Conservation (phyloP, 2,329 filamentous ascomycete species). For the Colletotrichum truncatum region DNA sequence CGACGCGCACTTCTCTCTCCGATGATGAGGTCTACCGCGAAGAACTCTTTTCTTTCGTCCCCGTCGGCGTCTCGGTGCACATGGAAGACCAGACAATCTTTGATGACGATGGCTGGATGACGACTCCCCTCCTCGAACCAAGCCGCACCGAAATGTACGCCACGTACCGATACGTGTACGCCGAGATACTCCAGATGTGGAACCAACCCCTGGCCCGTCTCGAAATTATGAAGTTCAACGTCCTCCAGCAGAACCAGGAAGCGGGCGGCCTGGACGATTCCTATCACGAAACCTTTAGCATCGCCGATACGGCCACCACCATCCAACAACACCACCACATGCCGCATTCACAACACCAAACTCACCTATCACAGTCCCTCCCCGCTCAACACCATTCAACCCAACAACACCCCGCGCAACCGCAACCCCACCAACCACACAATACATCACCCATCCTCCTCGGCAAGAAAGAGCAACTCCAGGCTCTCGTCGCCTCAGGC, state of each 20-base stretch:
- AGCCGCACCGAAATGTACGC: slow-evolving; percentile 59
- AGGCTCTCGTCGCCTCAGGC: slow-evolving; percentile 58
- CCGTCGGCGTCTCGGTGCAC: slow-evolving; percentile 60
- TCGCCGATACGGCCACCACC: slow-evolving; percentile 43
- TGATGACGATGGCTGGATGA: slow-evolving; percentile 74
- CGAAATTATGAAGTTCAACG: slow-evolving; percentile 76
- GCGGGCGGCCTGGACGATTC: slow-evolving; percentile 40
- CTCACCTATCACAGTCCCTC: slow-evolving; percentile 48
- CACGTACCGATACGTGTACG: slow-evolving; percentile 72
- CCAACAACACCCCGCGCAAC: background rate
- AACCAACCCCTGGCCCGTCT: slow-evolving; percentile 68
- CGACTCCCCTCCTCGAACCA: slow-evolving; percentile 65
- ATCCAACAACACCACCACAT: slow-evolving; percentile 39
- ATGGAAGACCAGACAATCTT: slow-evolving; percentile 72
- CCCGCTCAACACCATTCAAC: slow-evolving; percentile 29
- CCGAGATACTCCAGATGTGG: slow-evolving; percentile 76
- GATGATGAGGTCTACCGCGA: slow-evolving; percentile 62
- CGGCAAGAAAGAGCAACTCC: slow-evolving; percentile 63
- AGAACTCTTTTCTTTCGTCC: slow-evolving; percentile 56
- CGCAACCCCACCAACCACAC: slow-evolving; percentile 39
- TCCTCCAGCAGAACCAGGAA: slow-evolving; percentile 59
- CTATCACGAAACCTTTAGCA: slow-evolving; percentile 46
- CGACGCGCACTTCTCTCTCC: slow-evolving; percentile 60
- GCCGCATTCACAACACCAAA: slow-evolving; percentile 40
- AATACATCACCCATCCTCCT: slow-evolving; percentile 63